Evolutionary conservation across 2,329 filamentous ascomycete genomes (phyloP), one percentile per base, ranked within the genome.

Genomic region (Penicillium concentricum): DNA sequence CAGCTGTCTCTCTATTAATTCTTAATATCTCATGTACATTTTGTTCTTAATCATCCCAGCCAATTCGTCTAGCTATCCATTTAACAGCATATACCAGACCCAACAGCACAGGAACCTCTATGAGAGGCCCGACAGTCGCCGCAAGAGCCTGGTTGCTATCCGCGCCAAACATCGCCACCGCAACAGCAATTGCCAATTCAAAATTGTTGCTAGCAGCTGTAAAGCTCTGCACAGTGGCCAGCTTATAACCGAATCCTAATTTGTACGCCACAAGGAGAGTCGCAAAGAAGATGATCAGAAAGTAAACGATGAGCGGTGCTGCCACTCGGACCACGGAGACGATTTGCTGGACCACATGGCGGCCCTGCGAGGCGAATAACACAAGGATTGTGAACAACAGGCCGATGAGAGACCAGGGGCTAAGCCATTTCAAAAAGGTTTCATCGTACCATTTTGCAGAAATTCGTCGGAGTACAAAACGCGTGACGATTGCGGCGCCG

Each of bases 131-230:
- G 0, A 96, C 91, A 0, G 91, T 95, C 8, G 89, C 81, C 0
- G 92, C 91, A 43, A 96, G 77, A 0, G 91, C 91, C 74, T 96
- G 87, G 48, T 92, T 86, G 66, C 89, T 93, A 39, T 88, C 78
- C 0, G 87, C 82, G 0, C 91, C 92, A 74, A 89, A 96, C 0
- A 88, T 88, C 0, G 91, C 88, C 3, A 96, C 87, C 0, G 90
- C 90, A 0, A 96, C 91, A 0, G 91, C 91, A 74, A 96, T 96
- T 0, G 92, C 91, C 24, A 96, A 78, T 77, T 96, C 92, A 67
- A 96, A 96, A 70, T 96, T 96, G 69, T 96, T 96, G 71, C 91
- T 96, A 1, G 90, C 89, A 0, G 91, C 92, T 0, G 90, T 95
- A 67, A 96, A 94, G 69, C 89, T 92, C 74, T 95, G 91, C 2